These are phyloP conservation scores for Eucalyptus polybractea DNA, from an alignment of 345 rosid genomes.

Conservation along the genomic window DNA sequence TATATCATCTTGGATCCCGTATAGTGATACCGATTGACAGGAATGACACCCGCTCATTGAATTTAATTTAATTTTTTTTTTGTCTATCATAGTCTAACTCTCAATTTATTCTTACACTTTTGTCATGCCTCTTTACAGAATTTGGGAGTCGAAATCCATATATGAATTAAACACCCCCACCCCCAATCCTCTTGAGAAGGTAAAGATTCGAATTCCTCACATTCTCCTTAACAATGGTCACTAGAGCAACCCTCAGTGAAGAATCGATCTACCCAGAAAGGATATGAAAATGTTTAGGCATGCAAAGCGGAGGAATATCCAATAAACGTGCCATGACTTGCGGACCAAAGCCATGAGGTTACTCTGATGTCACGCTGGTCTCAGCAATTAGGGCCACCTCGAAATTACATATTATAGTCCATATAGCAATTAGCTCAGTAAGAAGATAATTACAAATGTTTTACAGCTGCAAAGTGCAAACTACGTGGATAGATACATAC, in stretches of 20 bases:
- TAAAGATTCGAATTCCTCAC: too few species aligned
- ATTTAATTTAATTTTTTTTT: too few species aligned
- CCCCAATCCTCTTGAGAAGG: too few species aligned
- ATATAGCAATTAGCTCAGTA: not conserved
- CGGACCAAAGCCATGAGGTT: not conserved
- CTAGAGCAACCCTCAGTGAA: fast-evolving
- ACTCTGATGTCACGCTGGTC: not conserved
- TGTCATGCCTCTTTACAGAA: fast-evolving
- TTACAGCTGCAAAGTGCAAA: not conserved
- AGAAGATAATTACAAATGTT: not conserved
- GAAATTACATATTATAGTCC: not conserved
- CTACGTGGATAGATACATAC: not conserved
- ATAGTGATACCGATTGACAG: not conserved
- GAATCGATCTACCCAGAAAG: not conserved
- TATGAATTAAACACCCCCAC: too few species aligned
- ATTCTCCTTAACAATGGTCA: too few species aligned
- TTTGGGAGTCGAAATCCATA: fast-evolving
- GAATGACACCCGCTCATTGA: not conserved
- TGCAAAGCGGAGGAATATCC: not conserved
- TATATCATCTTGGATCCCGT: too few species aligned
- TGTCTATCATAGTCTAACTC: too few species aligned
- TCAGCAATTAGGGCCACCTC: not conserved
- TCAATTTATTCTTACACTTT: too few species aligned
- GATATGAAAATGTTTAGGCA: not conserved
- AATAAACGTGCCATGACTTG: not conserved